Conservation (phyloP, 148 eudicot species). For the Heliosperma pusillum region DNA sequence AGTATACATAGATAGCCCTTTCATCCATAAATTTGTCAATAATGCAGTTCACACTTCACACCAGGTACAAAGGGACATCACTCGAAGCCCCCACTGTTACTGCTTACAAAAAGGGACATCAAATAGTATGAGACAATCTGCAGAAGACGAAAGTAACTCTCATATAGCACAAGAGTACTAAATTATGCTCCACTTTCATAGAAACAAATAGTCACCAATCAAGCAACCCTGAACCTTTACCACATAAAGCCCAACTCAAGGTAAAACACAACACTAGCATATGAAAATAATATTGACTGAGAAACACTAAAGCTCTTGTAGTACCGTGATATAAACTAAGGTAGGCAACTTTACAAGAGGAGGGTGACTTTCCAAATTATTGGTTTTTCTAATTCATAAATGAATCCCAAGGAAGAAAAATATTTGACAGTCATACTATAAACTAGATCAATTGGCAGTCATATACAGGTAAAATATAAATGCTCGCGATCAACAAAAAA, state of each 20-base stretch:
- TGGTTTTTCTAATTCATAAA: background rate
- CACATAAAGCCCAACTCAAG: background rate
- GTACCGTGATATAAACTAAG: background rate
- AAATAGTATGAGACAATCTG: background rate
- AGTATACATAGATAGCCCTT: background rate
- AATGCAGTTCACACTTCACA: background rate
- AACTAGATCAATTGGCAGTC: background rate
- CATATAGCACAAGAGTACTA: background rate
- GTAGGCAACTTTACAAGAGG: background rate
- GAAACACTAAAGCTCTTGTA: background rate
- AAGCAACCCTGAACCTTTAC: background rate
- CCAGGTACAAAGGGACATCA: constrained; percentile 2
- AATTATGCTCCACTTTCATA: background rate
- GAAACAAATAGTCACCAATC: background rate
- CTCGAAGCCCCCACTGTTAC: background rate
- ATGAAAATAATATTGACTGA: background rate
- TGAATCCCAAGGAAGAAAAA: background rate
- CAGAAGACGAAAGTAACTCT: background rate
- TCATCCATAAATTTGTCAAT: background rate
- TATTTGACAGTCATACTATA: background rate
- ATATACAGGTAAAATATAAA: background rate
- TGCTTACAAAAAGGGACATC: background rate
- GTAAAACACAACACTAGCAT: background rate
- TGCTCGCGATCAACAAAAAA: background rate
- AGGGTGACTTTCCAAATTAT: background rate